A percentile compares a stretch with the other conserved stretches of the same genome.
phyloP scores from a whole-genome alignment of 176 grass and related monocot genomes.

The Carex parvula region DNA sequence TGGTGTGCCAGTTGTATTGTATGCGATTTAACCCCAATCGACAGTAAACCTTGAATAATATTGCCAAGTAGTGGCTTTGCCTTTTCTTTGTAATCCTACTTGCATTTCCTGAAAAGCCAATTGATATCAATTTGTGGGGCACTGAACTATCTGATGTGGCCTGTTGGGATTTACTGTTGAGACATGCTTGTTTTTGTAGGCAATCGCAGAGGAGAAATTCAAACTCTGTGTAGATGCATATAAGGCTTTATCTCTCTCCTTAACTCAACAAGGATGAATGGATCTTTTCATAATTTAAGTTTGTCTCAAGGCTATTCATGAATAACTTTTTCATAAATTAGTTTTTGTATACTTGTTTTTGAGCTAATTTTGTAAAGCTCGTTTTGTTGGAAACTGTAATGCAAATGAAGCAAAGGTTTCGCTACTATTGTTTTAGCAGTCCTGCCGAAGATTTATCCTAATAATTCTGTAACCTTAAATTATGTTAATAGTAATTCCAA shows the following conservation, averaged over 20 bases:
- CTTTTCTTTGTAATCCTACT: neutral
- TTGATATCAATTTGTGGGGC: neutral
- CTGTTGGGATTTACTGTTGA: neutral
- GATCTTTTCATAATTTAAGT: neutral
- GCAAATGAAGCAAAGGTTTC: neutral
- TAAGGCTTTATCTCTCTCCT: slow-evolving; percentile 19
- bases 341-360: neutral
- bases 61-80: neutral
- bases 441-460: neutral
- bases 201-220: slow-evolving; percentile 21
- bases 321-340: neutral
- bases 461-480: neutral
- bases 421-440: neutral
- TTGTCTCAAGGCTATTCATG: neutral
- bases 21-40: neutral
- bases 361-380: neutral
- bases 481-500: neutral
- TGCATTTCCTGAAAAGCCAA: slow-evolving; percentile 6
- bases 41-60: neutral
- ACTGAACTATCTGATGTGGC: neutral
- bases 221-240: slow-evolving; percentile 21
- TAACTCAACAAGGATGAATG: neutral
- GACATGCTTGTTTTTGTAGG: neutral
- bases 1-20: neutral
- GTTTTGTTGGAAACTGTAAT: neutral